These are phyloP conservation scores for Tetraselmis chui DNA, from an alignment of 139 green algal genomes.

Conservation along the genomic window DNA sequence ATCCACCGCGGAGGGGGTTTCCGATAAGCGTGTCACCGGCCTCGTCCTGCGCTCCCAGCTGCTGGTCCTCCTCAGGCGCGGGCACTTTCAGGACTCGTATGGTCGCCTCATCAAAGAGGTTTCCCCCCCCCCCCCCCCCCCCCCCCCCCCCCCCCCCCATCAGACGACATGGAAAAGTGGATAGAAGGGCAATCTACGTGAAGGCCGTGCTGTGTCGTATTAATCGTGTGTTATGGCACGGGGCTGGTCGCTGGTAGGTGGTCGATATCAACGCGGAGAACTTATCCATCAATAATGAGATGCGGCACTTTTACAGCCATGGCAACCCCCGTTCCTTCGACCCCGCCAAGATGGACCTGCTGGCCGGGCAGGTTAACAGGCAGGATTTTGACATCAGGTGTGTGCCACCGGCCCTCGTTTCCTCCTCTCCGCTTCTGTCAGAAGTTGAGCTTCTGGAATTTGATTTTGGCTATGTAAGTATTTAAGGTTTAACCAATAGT, in stretches of 20 bases:
- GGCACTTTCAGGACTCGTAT: background rate
- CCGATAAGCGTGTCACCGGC: constrained; percentile 31
- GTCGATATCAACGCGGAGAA: background rate
- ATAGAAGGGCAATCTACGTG: background rate
- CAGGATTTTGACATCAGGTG: background rate
- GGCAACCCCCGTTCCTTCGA: constrained; percentile 19
- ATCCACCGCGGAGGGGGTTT: background rate
- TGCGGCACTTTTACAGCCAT: constrained; percentile 68
- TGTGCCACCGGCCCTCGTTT: too few species aligned
- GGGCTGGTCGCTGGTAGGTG: constrained; percentile 21
- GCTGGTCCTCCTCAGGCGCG: constrained; percentile 56
- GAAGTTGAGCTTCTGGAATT: too few species aligned
- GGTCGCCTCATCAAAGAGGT: background rate
- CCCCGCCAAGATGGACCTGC: background rate
- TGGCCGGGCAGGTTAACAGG: background rate
- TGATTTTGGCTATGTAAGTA: too few species aligned
- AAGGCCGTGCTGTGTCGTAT: background rate
- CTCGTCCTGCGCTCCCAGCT: constrained; percentile 80
- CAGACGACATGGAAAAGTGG: background rate
- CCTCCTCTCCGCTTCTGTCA: too few species aligned
- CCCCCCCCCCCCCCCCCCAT: background rate
- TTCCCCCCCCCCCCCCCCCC: background rate
- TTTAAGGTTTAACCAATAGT: too few species aligned
- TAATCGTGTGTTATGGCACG: constrained; percentile 48
- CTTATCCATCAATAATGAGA: constrained; percentile 39